Evolutionary conservation across 768 basidiomycete species (phyloP), one percentile per base, ranked within the genome.

Genomic region (Tulasnella sp.): DNA sequence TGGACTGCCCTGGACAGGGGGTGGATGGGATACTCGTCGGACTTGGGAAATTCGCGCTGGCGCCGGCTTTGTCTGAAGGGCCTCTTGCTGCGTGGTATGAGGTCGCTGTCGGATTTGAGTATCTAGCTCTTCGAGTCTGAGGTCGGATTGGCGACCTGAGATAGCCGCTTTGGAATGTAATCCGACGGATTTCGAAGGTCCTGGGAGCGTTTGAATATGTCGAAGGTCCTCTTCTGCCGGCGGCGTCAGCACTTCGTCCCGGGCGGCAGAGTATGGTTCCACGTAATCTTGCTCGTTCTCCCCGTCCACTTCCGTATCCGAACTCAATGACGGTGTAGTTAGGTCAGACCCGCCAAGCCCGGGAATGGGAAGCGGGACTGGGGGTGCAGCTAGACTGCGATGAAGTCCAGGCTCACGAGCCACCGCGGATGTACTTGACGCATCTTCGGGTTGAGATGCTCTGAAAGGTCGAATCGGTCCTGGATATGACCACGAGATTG

Each of bases 241-340:
- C 22, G 69, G 69, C 6, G 69, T 70, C 9, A 52, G 69, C 29
- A 47, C 69, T 2, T 70, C 67, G 22, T 36, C 40, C 40, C 64
- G 36, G 12, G 36, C 40, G 4, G 22, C 39, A 17, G 39, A 39
- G 12, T 67, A 44, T 35, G 26, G 67, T 68, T 47, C 67, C 32
- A 34, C 12, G 6, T 36, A 40, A 36, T 71, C 40, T 34, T 41
- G 71, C 17, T 72, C 71, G 22, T 37, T 59, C 22, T 72, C 71
- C 17, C 32, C 40, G 34, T 72, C 71, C 14, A 62, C 47, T 35
- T 72, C 71, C 19, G 71, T 72, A 40, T 72, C 71, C 29, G 71
- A 72, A 22, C 71, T 66, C 0, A 72, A 36, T 16, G 71, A 72
- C 8, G 71, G 71, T 6, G 71, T 72, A 39, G 71, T 72, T 17